Base-by-base conservation (phyloP, 2,329 filamentous ascomycete species). In the Scedosporium minutisporum region DNA sequence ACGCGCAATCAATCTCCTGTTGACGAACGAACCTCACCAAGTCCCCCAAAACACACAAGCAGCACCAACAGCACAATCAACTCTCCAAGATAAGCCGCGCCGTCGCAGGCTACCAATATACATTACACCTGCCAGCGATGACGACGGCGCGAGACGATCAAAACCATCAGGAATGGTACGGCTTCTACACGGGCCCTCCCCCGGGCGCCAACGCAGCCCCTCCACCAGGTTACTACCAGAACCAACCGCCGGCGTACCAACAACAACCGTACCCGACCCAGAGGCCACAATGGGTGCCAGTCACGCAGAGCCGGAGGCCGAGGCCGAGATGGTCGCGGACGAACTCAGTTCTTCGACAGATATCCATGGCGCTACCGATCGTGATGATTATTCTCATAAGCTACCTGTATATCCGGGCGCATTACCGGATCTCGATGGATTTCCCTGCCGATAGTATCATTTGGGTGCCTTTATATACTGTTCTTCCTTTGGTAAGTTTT, bases 401-500 rank as follows among this genome's bases (percentile, higher is more conserved):
- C 27, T 61, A 61, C 29, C 18, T 44, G n/a, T 61, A 61, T 38
- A 51, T 38, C 14, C 60, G 33, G 9, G 60, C 60, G 18, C 27
- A 16, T n/a, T 33, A 14, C 3, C 46, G 48, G n/a, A 5, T 21
- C 12, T 3, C 6, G 6, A 61, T 33, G 46, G 21, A 55, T 55
- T 51, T 51, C 6, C 42, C 42, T 6, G 29, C 60, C 5, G 27
- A 25, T 12, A 33, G n/a, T 21, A n/a, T 29, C n/a, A 14, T 44
- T 29, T 57, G 46, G 60, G n/a, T 48, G 29, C 60, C 46, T 9
- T 51, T 61, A 9, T 61, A 61, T 38, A 12, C 53, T 14, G 27
- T 51, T 38, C 51, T 61, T 23, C 60, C 60, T 9, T 27, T 61
- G 48, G 60, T 61, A 42, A 16, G 48, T n/a, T 27, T 18, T 48